Evolutionary conservation across 2,329 filamentous ascomycete genomes (phyloP).

Genomic region (Capronia coronata): DNA sequence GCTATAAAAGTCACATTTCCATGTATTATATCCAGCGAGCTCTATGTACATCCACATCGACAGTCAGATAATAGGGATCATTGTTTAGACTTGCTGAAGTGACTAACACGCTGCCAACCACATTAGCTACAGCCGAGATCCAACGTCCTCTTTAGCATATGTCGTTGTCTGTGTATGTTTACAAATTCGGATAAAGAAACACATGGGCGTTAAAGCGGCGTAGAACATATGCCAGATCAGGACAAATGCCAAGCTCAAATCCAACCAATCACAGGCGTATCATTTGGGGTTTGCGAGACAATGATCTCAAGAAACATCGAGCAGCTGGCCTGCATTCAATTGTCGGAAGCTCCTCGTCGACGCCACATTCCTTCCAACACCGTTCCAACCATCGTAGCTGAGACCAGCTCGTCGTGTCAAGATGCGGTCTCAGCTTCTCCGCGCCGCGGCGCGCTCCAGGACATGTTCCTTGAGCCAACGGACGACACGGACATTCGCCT

Average conservation of each 20-base stretch:
- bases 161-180: too few relatives aligned
- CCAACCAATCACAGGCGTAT: slow-evolving; percentile 4
- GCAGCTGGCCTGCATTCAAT: slow-evolving; percentile 3
- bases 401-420: slow-evolving; percentile 34
- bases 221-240: background rate
- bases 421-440: slow-evolving; percentile 60
- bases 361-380: slow-evolving; percentile 13
- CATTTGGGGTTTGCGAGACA: slow-evolving; percentile 3
- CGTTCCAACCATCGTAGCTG: slow-evolving; percentile 21
- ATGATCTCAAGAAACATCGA: slow-evolving; percentile 3
- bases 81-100: too few relatives aligned
- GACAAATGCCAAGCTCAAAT: slow-evolving; percentile 1
- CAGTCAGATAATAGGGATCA: too few relatives aligned
- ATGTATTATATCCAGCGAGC: too few relatives aligned
- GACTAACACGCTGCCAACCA: too few relatives aligned
- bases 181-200: too few relatives aligned
- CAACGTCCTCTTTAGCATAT: too few relatives aligned
- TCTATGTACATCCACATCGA: too few relatives aligned
- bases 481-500: slow-evolving; percentile 73
- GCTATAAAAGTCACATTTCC: too few relatives aligned
- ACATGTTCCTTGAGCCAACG: slow-evolving; percentile 45
- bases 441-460: slow-evolving; percentile 51
- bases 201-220: slow-evolving; percentile 22
- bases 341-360: slow-evolving; percentile 19
- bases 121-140: too few relatives aligned